Percentiles rank a stretch among this genome's conserved stretches.
Evolutionary conservation across 768 basidiomycete species (phyloP).

Genomic region (Lentinula lateritia): DNA sequence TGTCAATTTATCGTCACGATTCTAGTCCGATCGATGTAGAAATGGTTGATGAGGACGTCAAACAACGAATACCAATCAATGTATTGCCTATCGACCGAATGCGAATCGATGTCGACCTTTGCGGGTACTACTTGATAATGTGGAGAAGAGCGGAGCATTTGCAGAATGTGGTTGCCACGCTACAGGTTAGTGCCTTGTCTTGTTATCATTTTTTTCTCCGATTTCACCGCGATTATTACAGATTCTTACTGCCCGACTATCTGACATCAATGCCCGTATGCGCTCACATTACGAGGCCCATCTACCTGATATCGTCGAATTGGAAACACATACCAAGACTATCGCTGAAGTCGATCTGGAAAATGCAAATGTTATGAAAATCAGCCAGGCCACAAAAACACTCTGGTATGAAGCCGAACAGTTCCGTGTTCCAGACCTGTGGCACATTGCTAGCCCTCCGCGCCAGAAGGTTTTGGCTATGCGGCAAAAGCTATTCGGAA

Average conservation of each 20-base stretch:
- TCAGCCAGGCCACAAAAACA: slow-evolving; percentile 57
- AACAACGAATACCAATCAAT: slow-evolving; percentile 7
- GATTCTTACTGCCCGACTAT: slow-evolving; percentile 49
- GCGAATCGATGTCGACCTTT: slow-evolving; percentile 75
- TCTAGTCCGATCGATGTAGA: background rate
- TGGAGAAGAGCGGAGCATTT: slow-evolving; percentile 63
- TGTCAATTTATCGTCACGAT: background rate
- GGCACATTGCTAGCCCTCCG: slow-evolving; percentile 57
- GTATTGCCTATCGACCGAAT: slow-evolving; percentile 58
- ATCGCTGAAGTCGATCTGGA: slow-evolving; percentile 48
- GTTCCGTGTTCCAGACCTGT: slow-evolving; percentile 59
- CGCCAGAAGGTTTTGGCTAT: slow-evolving; percentile 59
- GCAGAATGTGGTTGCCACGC: slow-evolving; percentile 53
- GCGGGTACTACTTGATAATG: slow-evolving; percentile 70
- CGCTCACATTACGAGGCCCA: slow-evolving; percentile 56
- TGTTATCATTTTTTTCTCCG: slow-evolving; percentile 4
- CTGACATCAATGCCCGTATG: slow-evolving; percentile 48
- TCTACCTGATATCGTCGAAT: slow-evolving; percentile 36
- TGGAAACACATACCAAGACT: slow-evolving; percentile 41
- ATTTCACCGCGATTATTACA: slow-evolving; percentile 12
- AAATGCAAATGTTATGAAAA: slow-evolving; percentile 43
- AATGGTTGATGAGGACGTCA: background rate
- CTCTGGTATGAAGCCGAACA: slow-evolving; percentile 71
- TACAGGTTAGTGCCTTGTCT: slow-evolving; percentile 35
- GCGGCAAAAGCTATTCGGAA: slow-evolving; percentile 66